Evolutionary conservation across 1,284 basidiomycete species (phyloP).

Genomic region (Irpex rosettiformis): DNA sequence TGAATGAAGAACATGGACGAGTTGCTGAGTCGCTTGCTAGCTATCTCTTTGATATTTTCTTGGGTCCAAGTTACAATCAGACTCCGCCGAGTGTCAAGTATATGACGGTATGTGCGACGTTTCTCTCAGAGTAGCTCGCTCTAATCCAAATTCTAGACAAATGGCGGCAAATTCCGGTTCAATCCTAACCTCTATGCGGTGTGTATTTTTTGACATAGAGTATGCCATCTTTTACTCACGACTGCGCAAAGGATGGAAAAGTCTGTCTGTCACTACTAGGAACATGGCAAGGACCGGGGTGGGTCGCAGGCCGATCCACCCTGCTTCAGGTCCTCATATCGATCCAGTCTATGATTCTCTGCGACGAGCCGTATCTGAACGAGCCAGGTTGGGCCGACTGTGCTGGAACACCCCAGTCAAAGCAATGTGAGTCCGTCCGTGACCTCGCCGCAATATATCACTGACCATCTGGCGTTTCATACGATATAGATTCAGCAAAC

Average conservation of each 20-base stretch:
- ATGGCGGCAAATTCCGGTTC: constrained; percentile 85
- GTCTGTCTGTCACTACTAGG: constrained; percentile 90
- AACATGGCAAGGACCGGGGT: constrained; percentile 89
- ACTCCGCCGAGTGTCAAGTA: constrained; percentile 82
- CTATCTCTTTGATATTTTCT: constrained; percentile 86
- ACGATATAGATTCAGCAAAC: constrained; percentile 71
- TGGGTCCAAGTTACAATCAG: constrained; percentile 80
- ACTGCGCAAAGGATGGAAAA: constrained; percentile 82
- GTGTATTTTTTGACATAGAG: no score
- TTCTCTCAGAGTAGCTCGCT: constrained; percentile 8
- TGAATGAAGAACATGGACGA: background rate
- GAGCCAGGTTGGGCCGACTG: constrained; percentile 83
- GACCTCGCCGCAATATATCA: constrained; percentile 9
- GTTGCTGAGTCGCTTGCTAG: constrained; percentile 25
- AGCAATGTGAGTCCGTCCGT: constrained; percentile 52
- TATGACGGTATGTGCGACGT: constrained; percentile 67
- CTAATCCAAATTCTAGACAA: constrained; percentile 55
- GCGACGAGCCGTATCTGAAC: constrained; percentile 85
- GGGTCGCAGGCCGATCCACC: constrained; percentile 84
- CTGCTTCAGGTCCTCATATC: constrained; percentile 83
- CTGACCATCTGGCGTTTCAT: background rate
- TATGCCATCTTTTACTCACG: no score
- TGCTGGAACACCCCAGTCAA: constrained; percentile 68
- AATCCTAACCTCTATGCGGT: constrained; percentile 91
- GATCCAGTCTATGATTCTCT: constrained; percentile 92